Evolutionary conservation across 1,139 yeast genomes (phyloP), one percentile per base, ranked within the genome.

Genomic region (Pichia sp.): DNA sequence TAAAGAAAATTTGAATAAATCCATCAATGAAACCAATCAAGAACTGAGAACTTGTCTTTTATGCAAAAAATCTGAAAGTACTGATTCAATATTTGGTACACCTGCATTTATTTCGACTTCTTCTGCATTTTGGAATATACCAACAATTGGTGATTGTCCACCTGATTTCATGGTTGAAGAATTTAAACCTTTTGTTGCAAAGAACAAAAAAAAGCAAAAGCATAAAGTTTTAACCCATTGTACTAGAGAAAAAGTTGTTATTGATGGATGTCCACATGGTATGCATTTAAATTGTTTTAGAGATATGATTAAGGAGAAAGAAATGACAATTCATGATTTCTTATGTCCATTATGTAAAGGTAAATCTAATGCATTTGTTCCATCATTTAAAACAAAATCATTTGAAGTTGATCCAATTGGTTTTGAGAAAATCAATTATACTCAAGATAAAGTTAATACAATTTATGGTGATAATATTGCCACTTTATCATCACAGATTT

Each of bases 331-430:
- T 10, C 55, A 58, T 53, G 65, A 62, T 4, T 66, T 69, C 44
- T 64, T 71, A 3, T 81, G 89, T 59, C 88, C 89, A 0, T 63
- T 82, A 36, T 82, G 89, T 56, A 77, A 76, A 49, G 71, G 76
- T 2, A 64, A 65, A 23, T 71, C 69, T 45, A 68, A 69, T 44
- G 47, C 62, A 2, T 68, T 72, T 45, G 52, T 73, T 49, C 84
- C 73, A 28, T 63, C 70, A 3, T 69, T 63, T 39, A 48, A 35
- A n/a, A 40, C 48, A 31, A 53, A 53, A 31, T 49, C 48, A 4
- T 46, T 52, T 37, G 49, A 48, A 28, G 36, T 55, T 21, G 50
- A 47, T 28, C 43, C 49, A 53, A 32, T 55, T 57, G 35, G 25
- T 8, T 36, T 20, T 44, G 34, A 26, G 25, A 12, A n/a, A 5